Evolutionary conservation across 2,329 filamentous ascomycete species (phyloP), one percentile per base, ranked within the genome.

Genomic region (Pezizomycotina sp.): DNA sequence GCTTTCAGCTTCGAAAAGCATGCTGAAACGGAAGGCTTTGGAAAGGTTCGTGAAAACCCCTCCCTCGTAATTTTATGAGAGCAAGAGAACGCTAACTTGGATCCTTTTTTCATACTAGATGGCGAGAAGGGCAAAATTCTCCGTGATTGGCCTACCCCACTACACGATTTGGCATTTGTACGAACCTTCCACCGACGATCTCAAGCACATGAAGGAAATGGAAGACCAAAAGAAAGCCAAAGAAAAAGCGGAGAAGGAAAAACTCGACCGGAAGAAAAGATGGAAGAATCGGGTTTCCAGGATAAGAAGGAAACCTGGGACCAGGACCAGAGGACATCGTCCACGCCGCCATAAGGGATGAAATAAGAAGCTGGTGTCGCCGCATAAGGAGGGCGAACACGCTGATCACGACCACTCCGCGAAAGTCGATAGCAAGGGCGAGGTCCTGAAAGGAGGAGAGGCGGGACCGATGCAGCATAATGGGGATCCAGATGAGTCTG

Each of bases 101-200:
- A n/a, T n/a, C n/a, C n/a, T n/a, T n/a, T n/a, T n/a, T n/a, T 12
- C n/a, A 10, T 29, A 9, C 13, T 45, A 92, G 84, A 98, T 98
- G 89, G 81, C 89, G 10, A 89, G 82, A 58, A 76, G 81, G 42
- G 95, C 98, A 89, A 68, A 78, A 42, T 95, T 81, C 54, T 92
- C 84, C 0, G 89, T 98, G 12, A 78, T 98, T 40, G 89, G 89
- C 20, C 66, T 98, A 29, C 89, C 89, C 5, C 89, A 98, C 56
- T 98, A 98, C 58, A 92, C 83, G 1, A 93, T 98, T 48, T 98
- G 89, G 89, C 89, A 98, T 74, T 66, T 98, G 53, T 98, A 98
- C 62, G 89, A 98, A 59, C 89, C 89, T n/a, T 92, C 82, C 52
- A 80, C 93, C 10, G 89, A 98, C 53, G 89, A 98, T 53, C 80